These are phyloP conservation scores for Pythium scleroteichum DNA, from an alignment of 352 stramenopile genomes.

Conservation along the genomic window DNA sequence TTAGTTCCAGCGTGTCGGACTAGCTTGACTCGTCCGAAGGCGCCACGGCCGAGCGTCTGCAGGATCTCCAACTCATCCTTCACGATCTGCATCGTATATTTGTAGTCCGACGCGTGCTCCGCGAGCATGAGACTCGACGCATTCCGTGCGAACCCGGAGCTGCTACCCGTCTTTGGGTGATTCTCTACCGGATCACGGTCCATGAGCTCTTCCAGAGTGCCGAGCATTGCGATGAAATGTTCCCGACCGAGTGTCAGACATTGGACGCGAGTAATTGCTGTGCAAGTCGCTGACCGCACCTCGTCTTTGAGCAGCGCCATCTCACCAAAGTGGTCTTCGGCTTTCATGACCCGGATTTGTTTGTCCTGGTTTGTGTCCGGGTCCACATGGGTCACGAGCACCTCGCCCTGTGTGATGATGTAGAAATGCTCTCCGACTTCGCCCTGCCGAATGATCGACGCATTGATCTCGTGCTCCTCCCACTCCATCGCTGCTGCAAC, in stretches of 20 bases:
- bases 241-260: constrained; percentile 65
- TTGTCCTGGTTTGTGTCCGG: constrained; percentile 40
- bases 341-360: constrained; percentile 56
- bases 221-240: constrained; percentile 82
- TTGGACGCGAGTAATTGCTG: constrained; percentile 62
- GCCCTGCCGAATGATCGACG: constrained; percentile 65
- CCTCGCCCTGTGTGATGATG: constrained; percentile 75
- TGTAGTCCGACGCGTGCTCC: constrained; percentile 49
- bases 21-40: constrained; percentile 90
- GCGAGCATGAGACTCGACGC: constrained; percentile 38
- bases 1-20: constrained; percentile 70
- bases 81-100: constrained; percentile 74
- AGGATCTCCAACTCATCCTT: constrained; percentile 77
- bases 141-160: constrained; percentile 27
- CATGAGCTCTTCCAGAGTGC: constrained; percentile 77
- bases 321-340: constrained; percentile 94
- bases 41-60: constrained; percentile 77
- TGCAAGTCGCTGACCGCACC: constrained; percentile 90
- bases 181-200: constrained; percentile 51
- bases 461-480: constrained; percentile 65
- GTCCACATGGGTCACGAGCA: constrained; percentile 66
- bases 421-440: constrained; percentile 81
- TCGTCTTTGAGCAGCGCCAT: constrained; percentile 93
- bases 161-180: constrained; percentile 17
- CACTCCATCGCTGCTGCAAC: constrained; percentile 80